Conservation (phyloP, 140 eudicot species). For the Erigeron philadelphicus region DNA sequence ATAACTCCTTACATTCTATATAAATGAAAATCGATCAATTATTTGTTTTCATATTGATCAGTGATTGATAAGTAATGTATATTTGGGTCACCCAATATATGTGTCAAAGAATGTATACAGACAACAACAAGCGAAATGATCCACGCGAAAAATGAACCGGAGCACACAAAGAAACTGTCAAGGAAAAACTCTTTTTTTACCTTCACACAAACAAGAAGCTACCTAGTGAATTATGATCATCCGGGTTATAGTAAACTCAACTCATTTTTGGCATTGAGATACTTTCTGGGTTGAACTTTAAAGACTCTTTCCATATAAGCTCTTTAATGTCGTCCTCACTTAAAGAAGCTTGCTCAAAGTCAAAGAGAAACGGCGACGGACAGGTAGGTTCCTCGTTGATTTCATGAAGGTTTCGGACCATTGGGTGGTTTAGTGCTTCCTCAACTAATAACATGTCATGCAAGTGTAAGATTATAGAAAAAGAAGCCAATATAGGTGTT, state of each 20-base stretch:
- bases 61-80: no score
- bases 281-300: conserved; percentile 54
- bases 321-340: conserved; percentile 82
- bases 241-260: conserved; percentile 14
- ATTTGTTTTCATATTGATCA: no score
- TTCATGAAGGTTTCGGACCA: conserved; percentile 74
- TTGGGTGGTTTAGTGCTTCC: conserved; percentile 91
- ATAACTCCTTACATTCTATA: no score
- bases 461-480: background rate
- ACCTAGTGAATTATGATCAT: background rate
- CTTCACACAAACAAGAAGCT: conserved; percentile 16
- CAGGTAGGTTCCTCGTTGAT: conserved; percentile 93
- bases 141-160: conserved; percentile 5
- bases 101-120: conserved; percentile 9
- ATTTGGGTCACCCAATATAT: background rate
- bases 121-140: conserved; percentile 12
- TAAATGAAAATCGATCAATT: no score
- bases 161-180: background rate
- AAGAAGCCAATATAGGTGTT: background rate
- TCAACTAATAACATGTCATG: conserved; percentile 49
- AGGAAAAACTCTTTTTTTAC: conserved; percentile 7
- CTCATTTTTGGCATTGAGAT: conserved; percentile 6
- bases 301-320: conserved; percentile 67
- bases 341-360: conserved; percentile 67
- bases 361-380: conserved; percentile 63